These are phyloP conservation scores for Aspergillus oerlinghausenensis DNA, from an alignment of 2,329 filamentous ascomycete genomes.

Conservation along the genomic window DNA sequence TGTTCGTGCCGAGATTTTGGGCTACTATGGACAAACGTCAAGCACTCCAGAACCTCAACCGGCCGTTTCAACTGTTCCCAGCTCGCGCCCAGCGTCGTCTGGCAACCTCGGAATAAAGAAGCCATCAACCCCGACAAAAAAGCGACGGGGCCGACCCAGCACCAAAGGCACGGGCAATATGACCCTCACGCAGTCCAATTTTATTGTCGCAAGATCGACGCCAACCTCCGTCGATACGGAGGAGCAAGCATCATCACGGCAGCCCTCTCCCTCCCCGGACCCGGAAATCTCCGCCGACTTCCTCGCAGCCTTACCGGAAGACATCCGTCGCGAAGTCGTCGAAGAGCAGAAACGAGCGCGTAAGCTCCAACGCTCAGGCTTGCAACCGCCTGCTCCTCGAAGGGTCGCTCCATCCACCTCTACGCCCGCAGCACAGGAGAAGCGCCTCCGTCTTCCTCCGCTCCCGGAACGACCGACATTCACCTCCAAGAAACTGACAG, in stretches of 20 bases:
- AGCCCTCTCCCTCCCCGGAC: conserved; percentile 25
- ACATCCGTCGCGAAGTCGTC: conserved; percentile 72
- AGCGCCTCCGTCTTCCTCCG: conserved; percentile 41
- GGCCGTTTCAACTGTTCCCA: conserved; percentile 47
- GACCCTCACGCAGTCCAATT: conserved; percentile 69
- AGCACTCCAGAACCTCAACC: conserved; percentile 24
- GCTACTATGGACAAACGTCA: conserved; percentile 54
- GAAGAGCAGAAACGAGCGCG: conserved; percentile 63
- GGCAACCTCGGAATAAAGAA: conserved; percentile 34
- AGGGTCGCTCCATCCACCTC: conserved; percentile 15
- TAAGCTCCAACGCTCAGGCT: conserved; percentile 53
- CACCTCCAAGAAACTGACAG: conserved; percentile 54
- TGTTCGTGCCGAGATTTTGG: conserved; percentile 76
- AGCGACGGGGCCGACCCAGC: conserved; percentile 51
- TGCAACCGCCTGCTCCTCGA: conserved; percentile 38
- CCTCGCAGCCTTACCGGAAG: conserved; percentile 75
- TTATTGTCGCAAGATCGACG: conserved; percentile 44
- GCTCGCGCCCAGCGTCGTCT: conserved; percentile 41
- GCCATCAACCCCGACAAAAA: conserved; percentile 63
- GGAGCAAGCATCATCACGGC: conserved; percentile 13
- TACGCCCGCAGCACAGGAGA: conserved; percentile 18
- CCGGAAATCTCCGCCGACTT: conserved; percentile 62
- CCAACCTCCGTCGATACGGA: conserved; percentile 10
- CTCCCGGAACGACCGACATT: conserved; percentile 55
- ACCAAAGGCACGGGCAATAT: conserved; percentile 53